Evolutionary conservation across 1,284 basidiomycete species (phyloP).

Genomic region (Ceratobasidium sp.): DNA sequence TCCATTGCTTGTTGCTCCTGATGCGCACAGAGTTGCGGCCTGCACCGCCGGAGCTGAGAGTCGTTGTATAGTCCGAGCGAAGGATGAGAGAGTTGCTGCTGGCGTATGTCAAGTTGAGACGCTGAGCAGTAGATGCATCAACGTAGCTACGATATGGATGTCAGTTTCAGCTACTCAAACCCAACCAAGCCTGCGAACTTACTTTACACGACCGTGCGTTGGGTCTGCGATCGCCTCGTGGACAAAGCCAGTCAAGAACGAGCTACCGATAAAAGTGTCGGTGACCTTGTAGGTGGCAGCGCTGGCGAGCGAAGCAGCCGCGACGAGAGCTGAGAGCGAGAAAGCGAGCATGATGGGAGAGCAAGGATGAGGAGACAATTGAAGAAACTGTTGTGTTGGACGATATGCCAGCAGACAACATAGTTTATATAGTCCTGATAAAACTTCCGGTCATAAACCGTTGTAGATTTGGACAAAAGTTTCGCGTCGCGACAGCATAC

Average conservation of each 20-base stretch:
- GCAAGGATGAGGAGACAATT: too few relatives aligned
- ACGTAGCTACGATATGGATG: conserved; percentile 56
- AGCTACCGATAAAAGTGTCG: conserved; percentile 59
- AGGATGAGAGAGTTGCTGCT: conserved; percentile 57
- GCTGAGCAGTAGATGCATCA: conserved; percentile 54
- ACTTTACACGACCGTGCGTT: conserved; percentile 70
- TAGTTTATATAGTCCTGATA: too few relatives aligned
- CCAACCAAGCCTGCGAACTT: conserved; percentile 45
- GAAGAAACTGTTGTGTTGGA: too few relatives aligned
- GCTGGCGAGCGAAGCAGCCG: conserved; percentile 1
- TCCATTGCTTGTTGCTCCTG: conserved; percentile 48
- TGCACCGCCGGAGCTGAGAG: conserved; percentile 48
- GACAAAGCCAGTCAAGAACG: conserved; percentile 60
- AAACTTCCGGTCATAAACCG: too few relatives aligned
- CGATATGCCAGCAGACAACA: too few relatives aligned
- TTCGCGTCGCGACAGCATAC: neutral
- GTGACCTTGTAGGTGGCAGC: conserved; percentile 43
- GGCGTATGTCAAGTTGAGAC: conserved; percentile 59
- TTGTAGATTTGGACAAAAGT: neutral
- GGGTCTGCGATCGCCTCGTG: conserved; percentile 64
- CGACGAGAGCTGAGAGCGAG: neutral
- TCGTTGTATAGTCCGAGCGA: conserved; percentile 50
- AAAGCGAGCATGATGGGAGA: conserved; percentile 1
- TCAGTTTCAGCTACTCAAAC: conserved; percentile 51
- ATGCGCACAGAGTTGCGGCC: conserved; percentile 52